Percentiles rank a stretch among this genome's conserved stretches.
Conservation (phyloP, 2,329 filamentous ascomycete genomes). For the Verticillium isaacii region DNA sequence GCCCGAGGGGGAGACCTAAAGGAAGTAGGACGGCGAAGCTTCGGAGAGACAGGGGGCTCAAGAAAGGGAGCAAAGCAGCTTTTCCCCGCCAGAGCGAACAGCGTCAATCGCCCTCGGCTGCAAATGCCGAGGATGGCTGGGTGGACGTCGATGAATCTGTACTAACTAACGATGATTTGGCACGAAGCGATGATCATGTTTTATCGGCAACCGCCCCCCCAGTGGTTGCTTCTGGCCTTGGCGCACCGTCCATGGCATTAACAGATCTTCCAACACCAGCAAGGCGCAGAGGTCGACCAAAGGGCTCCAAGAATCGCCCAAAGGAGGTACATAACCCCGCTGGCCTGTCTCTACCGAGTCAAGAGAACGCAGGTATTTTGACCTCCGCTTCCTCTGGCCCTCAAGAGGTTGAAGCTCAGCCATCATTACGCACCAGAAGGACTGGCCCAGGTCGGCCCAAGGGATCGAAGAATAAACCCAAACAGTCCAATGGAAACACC, state of each 20-base stretch:
- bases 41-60: constrained; percentile 1
- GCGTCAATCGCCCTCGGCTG: constrained; percentile 12
- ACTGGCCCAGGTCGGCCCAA: constrained; percentile 33
- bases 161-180: neutral
- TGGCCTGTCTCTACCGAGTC: neutral
- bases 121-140: neutral
- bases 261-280: constrained; percentile 10
- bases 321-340: constrained; percentile 22
- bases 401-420: neutral
- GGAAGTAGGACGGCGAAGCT: neutral
- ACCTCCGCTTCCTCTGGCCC: neutral
- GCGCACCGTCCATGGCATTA: neutral
- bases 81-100: constrained; percentile 44
- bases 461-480: constrained; percentile 26
- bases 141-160: neutral
- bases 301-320: constrained; percentile 46
- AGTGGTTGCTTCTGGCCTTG: neutral
- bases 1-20: neutral
- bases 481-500: neutral
- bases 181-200: constrained; percentile 42
- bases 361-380: neutral
- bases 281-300: constrained; percentile 37
- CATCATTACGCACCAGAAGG: neutral
- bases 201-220: neutral
- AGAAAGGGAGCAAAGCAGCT: constrained; percentile 20